Conservation (phyloP, 306 rosid genomes). For the Herpetospermum pedunculosum region DNA sequence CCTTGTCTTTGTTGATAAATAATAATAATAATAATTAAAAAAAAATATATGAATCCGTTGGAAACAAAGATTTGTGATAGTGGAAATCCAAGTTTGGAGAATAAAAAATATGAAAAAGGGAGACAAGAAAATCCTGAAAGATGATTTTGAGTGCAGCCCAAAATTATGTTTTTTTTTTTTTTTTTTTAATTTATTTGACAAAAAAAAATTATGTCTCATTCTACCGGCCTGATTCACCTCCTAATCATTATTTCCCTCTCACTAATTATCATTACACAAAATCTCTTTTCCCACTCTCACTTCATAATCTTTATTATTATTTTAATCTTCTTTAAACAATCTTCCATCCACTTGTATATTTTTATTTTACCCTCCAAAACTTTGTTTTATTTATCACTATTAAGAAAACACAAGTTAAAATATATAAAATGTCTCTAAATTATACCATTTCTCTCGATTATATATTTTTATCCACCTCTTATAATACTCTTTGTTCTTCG, state of each 20-base stretch:
- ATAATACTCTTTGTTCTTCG: too few relatives aligned
- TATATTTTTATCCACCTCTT: too few relatives aligned
- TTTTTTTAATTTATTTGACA: too few relatives aligned
- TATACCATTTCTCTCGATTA: too few relatives aligned
- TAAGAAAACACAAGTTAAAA: too few relatives aligned
- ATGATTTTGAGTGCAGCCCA: conserved; percentile 1
- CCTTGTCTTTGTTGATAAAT: too few relatives aligned
- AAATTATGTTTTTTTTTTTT: too few relatives aligned
- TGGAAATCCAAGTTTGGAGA: background rate
- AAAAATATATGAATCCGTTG: too few relatives aligned
- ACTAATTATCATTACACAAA: background rate
- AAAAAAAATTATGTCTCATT: conserved; percentile 5
- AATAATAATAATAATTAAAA: too few relatives aligned
- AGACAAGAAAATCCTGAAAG: conserved; percentile 8
- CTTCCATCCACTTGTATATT: background rate
- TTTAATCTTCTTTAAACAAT: background rate
- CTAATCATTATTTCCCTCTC: background rate
- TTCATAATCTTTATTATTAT: background rate
- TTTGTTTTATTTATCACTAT: too few relatives aligned
- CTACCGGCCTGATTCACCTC: background rate
- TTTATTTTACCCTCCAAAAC: background rate
- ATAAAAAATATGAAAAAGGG: background rate
- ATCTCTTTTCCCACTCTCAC: background rate
- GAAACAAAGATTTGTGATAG: conserved; percentile 3
- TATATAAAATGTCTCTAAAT: too few relatives aligned